Evolutionary conservation across 257 asterid species (phyloP).

Genomic region (Scutellaria barbata): DNA sequence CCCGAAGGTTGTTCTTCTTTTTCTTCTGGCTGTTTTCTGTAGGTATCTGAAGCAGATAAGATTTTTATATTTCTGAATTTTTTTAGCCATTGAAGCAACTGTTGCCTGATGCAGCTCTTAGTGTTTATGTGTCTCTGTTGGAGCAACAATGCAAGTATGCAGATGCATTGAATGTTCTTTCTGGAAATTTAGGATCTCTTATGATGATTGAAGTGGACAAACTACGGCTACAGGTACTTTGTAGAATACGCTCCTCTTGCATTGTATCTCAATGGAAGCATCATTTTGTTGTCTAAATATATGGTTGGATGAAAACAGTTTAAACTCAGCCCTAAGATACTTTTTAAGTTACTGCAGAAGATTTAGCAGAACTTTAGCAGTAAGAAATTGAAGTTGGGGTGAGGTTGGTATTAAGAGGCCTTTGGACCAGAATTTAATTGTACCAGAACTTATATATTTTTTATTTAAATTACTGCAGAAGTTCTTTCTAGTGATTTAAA

Average conservation of each 20-base stretch:
- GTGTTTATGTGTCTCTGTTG: conserved; percentile 78
- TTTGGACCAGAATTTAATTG: conserved; percentile 17
- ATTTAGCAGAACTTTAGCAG: neutral
- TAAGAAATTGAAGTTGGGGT: conserved; percentile 13
- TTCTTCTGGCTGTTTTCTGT: conserved; percentile 36
- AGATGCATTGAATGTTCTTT: conserved; percentile 83
- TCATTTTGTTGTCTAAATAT: conserved; percentile 10
- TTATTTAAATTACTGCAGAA: neutral
- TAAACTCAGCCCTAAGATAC: conserved; percentile 4
- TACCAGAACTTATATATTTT: conserved; percentile 7
- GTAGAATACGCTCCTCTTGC: conserved; percentile 37
- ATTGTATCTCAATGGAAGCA: conserved; percentile 10
- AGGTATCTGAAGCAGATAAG: conserved; percentile 31
- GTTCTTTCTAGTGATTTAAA: conserved; percentile 21
- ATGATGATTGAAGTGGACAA: conserved; percentile 93
- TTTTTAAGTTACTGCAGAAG: conserved; percentile 24
- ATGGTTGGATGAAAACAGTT: neutral
- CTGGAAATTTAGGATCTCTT: conserved; percentile 90
- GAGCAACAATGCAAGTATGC: conserved; percentile 86
- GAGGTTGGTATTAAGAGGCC: conserved; percentile 1
- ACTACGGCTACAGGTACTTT: conserved; percentile 86
- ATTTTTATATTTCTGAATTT: conserved; percentile 23
- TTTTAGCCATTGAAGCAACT: conserved; percentile 44
- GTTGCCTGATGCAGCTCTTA: conserved; percentile 79
- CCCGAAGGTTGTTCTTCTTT: conserved; percentile 72